Conservation (phyloP, 208 protist genomes). For the Trypanosoma scelopori region DNA sequence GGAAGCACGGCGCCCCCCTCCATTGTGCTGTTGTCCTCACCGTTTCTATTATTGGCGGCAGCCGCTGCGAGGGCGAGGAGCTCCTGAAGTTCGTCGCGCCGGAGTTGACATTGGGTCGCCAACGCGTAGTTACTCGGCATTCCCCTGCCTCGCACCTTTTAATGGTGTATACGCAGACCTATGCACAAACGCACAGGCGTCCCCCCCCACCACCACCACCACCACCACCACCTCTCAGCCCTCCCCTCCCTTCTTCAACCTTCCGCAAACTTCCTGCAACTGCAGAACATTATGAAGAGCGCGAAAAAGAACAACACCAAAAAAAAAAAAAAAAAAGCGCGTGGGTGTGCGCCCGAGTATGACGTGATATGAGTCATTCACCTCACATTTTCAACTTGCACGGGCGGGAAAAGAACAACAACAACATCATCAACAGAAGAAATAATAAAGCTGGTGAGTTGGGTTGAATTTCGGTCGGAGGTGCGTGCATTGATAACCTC, state of each 20-base stretch:
- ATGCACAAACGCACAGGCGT: too few species aligned
- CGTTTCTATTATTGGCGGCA: neutral
- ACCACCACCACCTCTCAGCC: too few species aligned
- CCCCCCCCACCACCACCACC: too few species aligned
- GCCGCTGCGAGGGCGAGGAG: conserved; percentile 39
- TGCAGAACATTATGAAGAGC: neutral
- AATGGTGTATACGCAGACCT: too few species aligned
- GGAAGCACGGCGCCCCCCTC: neutral
- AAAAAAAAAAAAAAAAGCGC: conserved; percentile 26
- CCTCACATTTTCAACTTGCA: neutral
- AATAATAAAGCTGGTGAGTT: neutral
- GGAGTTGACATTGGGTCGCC: conserved; percentile 58
- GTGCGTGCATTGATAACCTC: too few species aligned
- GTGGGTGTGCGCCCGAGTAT: neutral
- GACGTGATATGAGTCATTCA: too few species aligned
- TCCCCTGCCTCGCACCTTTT: neutral
- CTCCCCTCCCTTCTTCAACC: neutral
- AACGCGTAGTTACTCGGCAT: conserved; percentile 60
- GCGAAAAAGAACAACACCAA: neutral
- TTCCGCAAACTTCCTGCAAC: neutral
- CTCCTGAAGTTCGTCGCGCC: conserved; percentile 49
- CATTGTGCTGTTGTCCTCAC: neutral
- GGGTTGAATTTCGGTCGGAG: too few species aligned
- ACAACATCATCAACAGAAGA: neutral
- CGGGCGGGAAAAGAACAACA: neutral